These are phyloP conservation scores for Pyronema omphalodes DNA, from an alignment of 495 filamentous ascomycete genomes.

Conservation along the genomic window DNA sequence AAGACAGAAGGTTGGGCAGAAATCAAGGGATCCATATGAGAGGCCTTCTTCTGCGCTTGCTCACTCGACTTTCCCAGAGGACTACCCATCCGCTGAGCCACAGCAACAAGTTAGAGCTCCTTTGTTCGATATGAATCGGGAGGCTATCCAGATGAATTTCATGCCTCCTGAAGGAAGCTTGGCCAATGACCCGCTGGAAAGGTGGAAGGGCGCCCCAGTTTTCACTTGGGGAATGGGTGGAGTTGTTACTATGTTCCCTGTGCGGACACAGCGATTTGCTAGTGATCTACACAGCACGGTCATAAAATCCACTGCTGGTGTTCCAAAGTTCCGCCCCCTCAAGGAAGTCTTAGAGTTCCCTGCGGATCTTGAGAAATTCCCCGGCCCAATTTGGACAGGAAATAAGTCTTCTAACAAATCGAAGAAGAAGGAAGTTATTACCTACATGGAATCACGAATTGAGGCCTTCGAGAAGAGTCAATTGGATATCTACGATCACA, in stretches of 20 bases:
- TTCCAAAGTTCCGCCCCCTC: constrained; percentile 49
- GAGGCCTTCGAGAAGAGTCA: constrained; percentile 38
- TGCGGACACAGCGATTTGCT: constrained; percentile 69
- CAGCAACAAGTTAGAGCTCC: constrained; percentile 23
- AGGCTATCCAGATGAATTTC: constrained; percentile 26
- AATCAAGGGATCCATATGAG: constrained; percentile 22
- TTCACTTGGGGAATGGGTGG: constrained; percentile 82
- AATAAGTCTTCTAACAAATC: constrained; percentile 44
- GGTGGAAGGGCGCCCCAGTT: constrained; percentile 80
- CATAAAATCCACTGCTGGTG: constrained; percentile 64
- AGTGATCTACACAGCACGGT: constrained; percentile 51
- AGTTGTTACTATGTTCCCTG: constrained; percentile 67
- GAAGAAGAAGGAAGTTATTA: constrained; percentile 82
- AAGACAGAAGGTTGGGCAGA: constrained; percentile 17
- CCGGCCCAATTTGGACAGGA: constrained; percentile 48
- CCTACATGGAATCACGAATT: constrained; percentile 65
- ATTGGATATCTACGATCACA: constrained; percentile 13
- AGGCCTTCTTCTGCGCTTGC: constrained; percentile 26
- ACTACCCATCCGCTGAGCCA: constrained; percentile 20
- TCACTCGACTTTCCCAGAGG: constrained; percentile 13
- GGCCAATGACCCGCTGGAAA: constrained; percentile 54
- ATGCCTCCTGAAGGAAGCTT: constrained; percentile 58
- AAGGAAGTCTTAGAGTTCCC: constrained; percentile 50
- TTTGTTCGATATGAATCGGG: background rate
- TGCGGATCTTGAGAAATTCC: constrained; percentile 61